These are phyloP conservation scores for Akanthomyces dipterigenus DNA, from an alignment of 2,329 filamentous ascomycete genomes.

Conservation along the genomic window DNA sequence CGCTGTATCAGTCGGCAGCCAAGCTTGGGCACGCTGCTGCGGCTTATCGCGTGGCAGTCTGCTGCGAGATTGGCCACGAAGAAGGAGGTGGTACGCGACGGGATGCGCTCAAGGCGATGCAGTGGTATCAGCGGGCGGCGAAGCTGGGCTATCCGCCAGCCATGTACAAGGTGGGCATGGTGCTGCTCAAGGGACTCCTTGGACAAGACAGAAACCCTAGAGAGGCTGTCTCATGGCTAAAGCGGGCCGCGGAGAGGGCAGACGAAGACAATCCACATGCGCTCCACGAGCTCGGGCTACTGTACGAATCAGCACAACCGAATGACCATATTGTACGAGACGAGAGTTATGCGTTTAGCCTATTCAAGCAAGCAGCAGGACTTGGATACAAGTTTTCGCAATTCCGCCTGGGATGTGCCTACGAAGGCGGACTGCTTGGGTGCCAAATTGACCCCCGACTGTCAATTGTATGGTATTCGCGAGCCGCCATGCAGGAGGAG, in stretches of 20 bases:
- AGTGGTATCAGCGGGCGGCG: conserved; percentile 95
- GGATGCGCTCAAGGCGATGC: conserved; percentile 88
- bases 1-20: conserved; percentile 85
- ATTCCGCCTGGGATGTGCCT: conserved; percentile 79
- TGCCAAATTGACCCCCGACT: conserved; percentile 75
- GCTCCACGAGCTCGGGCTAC: conserved; percentile 73
- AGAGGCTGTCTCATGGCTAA: conserved; percentile 87
- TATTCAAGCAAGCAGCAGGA: conserved; percentile 81
- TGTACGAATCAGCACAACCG: conserved; percentile 56
- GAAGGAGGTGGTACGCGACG: conserved; percentile 88
- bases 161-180: conserved; percentile 99
- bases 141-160: conserved; percentile 84
- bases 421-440: conserved; percentile 81
- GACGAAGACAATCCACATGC: conserved; percentile 90
- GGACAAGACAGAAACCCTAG: conserved; percentile 75
- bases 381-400: conserved; percentile 94
- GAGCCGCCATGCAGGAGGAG: conserved; percentile 85
- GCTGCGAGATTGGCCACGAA: conserved; percentile 92
- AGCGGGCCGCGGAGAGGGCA: conserved; percentile 82
- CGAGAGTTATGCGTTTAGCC: conserved; percentile 68
- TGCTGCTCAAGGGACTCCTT: conserved; percentile 86
- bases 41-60: conserved; percentile 91
- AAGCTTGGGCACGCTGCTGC: conserved; percentile 81
- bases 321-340: conserved; percentile 75
- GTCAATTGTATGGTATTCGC: conserved; percentile 91